Evolutionary conservation across 306 rosid genomes (phyloP).

Genomic region (Abrus precatorius): DNA sequence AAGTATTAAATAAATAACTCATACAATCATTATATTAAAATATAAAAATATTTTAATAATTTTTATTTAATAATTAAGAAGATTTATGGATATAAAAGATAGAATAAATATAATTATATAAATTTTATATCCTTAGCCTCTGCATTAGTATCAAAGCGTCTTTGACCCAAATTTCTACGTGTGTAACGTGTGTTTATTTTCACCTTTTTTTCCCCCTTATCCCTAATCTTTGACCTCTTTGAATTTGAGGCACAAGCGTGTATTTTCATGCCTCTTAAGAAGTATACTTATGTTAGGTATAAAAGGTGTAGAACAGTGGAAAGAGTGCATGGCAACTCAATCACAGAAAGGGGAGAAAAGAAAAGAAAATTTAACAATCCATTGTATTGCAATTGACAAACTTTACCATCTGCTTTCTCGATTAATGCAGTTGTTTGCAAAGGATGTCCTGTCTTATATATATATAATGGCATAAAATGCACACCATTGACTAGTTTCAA

Average conservation of each 20-base stretch:
- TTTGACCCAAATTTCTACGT: slow-evolving; percentile 71
- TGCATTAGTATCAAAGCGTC: slow-evolving; percentile 68
- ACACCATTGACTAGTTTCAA: slow-evolving; percentile 28
- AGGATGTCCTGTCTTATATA: slow-evolving; percentile 24
- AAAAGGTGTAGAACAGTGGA: slow-evolving; percentile 41
- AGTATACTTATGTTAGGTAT: slow-evolving; percentile 65
- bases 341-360: not conserved
- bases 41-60: too few relatives aligned
- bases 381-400: slow-evolving; percentile 47
- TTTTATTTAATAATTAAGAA: too few relatives aligned
- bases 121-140: slow-evolving; percentile 37
- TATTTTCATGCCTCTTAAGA: slow-evolving; percentile 50
- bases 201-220: slow-evolving; percentile 45
- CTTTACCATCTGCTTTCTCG: not conserved
- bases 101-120: too few relatives aligned
- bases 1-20: too few relatives aligned
- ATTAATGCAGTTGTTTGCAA: not conserved
- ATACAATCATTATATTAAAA: too few relatives aligned
- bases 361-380: slow-evolving; percentile 46
- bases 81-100: too few relatives aligned
- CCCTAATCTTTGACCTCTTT: slow-evolving; percentile 64
- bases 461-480: slow-evolving; percentile 18
- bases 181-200: slow-evolving; percentile 18
- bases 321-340: slow-evolving; percentile 49
- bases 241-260: slow-evolving; percentile 50